Percentiles rank a stretch among this genome's conserved stretches.
phyloP scores from a whole-genome alignment of 2,329 filamentous ascomycete species.

The Cercospora zeae-maydis region DNA sequence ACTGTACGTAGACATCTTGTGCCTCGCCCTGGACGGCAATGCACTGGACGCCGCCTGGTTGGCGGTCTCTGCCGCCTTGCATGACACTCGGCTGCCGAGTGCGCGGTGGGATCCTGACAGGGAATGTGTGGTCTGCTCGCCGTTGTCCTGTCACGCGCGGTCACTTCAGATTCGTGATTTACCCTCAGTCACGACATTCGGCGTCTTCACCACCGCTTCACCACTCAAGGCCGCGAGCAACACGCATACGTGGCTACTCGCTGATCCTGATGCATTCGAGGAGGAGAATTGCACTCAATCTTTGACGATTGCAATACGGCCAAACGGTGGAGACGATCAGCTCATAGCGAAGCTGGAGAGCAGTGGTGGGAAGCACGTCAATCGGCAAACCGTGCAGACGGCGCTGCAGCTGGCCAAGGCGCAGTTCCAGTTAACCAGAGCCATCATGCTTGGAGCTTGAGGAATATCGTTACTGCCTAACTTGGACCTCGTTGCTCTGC shows the following conservation, averaged over 20 bases:
- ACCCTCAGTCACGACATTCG: conserved; percentile 74
- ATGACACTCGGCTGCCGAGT: conserved; percentile 70
- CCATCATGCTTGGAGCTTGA: neutral
- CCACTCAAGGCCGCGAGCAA: conserved; percentile 46
- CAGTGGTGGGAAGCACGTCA: conserved; percentile 70
- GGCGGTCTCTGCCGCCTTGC: conserved; percentile 74
- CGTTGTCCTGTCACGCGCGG: conserved; percentile 52
- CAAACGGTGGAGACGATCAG: conserved; percentile 40
- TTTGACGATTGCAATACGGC: conserved; percentile 78
- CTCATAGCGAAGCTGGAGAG: conserved; percentile 74
- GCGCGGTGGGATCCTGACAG: conserved; percentile 81
- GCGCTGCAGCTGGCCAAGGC: conserved; percentile 58
- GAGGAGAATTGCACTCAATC: conserved; percentile 78
- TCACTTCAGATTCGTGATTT: conserved; percentile 60
- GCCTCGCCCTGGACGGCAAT: conserved; percentile 88
- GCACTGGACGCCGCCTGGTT: conserved; percentile 90
- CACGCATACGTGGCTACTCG: conserved; percentile 63
- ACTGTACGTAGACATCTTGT: conserved; percentile 91
- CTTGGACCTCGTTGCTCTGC: neutral
- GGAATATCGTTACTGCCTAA: neutral
- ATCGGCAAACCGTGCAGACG: conserved; percentile 58
- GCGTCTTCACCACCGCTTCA: conserved; percentile 64
- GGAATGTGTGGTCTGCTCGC: conserved; percentile 73
- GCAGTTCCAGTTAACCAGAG: conserved; percentile 57
- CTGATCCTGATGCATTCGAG: conserved; percentile 87